Percentiles rank a stretch among this genome's conserved stretches.
Conservation (phyloP, 495 filamentous ascomycete species). For the Neohortaea acidophila region DNA sequence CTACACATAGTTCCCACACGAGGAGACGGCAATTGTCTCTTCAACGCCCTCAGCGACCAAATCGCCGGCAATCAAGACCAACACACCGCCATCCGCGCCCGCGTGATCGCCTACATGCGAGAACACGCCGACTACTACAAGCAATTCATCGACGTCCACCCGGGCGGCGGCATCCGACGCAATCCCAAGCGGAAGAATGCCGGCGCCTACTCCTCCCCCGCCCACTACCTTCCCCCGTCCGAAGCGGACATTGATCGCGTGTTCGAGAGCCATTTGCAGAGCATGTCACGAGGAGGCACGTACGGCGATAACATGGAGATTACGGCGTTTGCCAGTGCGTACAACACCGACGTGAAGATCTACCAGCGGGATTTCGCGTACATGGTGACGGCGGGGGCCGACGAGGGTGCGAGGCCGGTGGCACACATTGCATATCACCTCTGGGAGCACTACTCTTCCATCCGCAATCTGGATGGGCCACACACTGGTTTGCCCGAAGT, state of each 20-base stretch:
- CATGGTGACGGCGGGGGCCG: constrained; percentile 21
- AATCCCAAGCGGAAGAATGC: constrained; percentile 48
- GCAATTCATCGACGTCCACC: constrained; percentile 44
- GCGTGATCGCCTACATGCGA: constrained; percentile 48
- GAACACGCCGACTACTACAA: constrained; percentile 48
- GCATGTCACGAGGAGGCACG: constrained; percentile 46
- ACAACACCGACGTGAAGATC: constrained; percentile 47
- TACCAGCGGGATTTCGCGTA: constrained; percentile 36
- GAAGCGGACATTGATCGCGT: constrained; percentile 43
- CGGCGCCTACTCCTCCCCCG: constrained; percentile 30
- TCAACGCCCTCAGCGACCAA: constrained; percentile 65
- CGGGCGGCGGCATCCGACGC: constrained; percentile 43
- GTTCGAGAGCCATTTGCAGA: constrained; percentile 45
- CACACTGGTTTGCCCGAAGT: constrained; percentile 42
- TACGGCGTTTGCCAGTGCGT: constrained; percentile 49
- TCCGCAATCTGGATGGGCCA: constrained; percentile 45
- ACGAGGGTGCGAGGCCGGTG: constrained; percentile 28
- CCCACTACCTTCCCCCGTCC: constrained; percentile 28
- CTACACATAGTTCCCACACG: no score
- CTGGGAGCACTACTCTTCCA: constrained; percentile 66
- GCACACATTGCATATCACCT: constrained; percentile 61
- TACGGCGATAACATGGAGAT: constrained; percentile 65
- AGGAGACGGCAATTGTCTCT: constrained; percentile 66
- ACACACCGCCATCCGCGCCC: constrained; percentile 43
- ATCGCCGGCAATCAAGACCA: constrained; percentile 47